Evolutionary conservation across 2,329 filamentous ascomycete species (phyloP), one percentile per base, ranked within the genome.

Genomic region (Cordyceps militaris): DNA sequence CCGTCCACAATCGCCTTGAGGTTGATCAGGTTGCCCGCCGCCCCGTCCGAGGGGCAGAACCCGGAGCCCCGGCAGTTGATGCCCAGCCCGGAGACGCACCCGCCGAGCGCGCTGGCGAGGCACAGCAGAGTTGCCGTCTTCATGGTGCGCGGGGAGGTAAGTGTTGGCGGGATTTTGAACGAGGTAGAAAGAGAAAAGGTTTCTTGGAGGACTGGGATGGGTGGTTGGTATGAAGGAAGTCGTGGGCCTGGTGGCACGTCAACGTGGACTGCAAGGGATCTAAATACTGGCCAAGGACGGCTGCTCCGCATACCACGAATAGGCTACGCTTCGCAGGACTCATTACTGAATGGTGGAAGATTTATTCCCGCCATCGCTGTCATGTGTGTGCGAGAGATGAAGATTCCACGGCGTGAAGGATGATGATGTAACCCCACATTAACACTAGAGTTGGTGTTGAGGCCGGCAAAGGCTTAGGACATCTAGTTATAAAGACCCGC

Each of bases 11-110:
- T 57, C 28, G 47, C 46, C n/a, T 60, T 56, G 36, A 62, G 30
- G 46, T 58, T 58, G 40, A 58, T 46, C 42, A 53, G 49, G 49
- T 58, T 58, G 34, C 56, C 49, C 7, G 57, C 57, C 28, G 50
- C 57, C 28, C 57, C 57, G 48, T 53, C 49, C 11, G 57, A 59
- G 3, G 49, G 49, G 40, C 62, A 64, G 10, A 56, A n/a, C 26
- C 51, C 60, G 4, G 62, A 63, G 47, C 59, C 61, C 9, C 60
- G 56, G 49, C 63, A 64, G 55, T 63, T 61, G 38, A 59, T 62
- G n/a, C 61, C 63, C 8, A 60, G 48, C 1, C 60, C 59, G 1
- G 56, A 40, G 32, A 52, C 58, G 36, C 26, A 48, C 47, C 52
- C 36, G 13, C 54, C 28, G 19, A 62, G 36, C 23, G 51, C 46